phyloP scores from a whole-genome alignment of 768 basidiomycete genomes.

The Lentinus tigrinus region DNA sequence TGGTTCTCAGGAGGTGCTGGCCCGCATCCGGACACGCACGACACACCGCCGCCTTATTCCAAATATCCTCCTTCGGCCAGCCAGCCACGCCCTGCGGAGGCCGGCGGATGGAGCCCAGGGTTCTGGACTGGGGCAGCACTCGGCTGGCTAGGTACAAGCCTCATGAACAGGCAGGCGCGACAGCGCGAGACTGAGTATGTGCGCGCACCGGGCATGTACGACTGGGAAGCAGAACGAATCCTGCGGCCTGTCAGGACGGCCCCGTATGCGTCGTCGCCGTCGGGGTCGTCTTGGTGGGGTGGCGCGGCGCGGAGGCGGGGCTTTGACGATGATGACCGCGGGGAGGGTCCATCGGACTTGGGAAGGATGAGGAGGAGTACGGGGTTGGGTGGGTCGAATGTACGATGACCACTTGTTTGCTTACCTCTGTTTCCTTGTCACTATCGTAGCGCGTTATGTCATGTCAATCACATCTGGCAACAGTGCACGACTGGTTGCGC shows the following conservation, averaged over 20 bases:
- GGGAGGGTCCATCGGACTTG: conserved; percentile 67
- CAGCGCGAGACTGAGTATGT: conserved; percentile 25
- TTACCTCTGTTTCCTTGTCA: too few species aligned
- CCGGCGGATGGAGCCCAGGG: conserved; percentile 59
- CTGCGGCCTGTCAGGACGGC: conserved; percentile 20
- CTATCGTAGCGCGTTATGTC: too few species aligned
- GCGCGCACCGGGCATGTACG: conserved; percentile 40
- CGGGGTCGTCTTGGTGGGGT: conserved; percentile 1
- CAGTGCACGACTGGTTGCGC: too few species aligned
- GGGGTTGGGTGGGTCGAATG: conserved; percentile 76
- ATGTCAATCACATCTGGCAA: too few species aligned
- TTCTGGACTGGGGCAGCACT: conserved; percentile 84
- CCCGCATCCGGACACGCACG: conserved; percentile 31
- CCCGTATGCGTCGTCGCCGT: conserved; percentile 29
- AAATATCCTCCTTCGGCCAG: conserved; percentile 22
- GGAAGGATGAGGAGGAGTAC: conserved; percentile 76
- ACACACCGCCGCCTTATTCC: conserved; percentile 58
- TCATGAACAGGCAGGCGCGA: conserved; percentile 41
- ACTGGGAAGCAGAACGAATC: conserved; percentile 55
- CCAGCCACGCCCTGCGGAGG: conserved; percentile 31
- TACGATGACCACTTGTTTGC: too few species aligned
- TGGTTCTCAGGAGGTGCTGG: conserved; percentile 49
- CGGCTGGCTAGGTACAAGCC: conserved; percentile 66
- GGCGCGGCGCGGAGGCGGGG: conserved; percentile 11
- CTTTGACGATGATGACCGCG: conserved; percentile 47